Evolutionary conservation across 2,329 filamentous ascomycete species (phyloP), one percentile per base, ranked within the genome.

Genomic region (Talaromyces sp.): DNA sequence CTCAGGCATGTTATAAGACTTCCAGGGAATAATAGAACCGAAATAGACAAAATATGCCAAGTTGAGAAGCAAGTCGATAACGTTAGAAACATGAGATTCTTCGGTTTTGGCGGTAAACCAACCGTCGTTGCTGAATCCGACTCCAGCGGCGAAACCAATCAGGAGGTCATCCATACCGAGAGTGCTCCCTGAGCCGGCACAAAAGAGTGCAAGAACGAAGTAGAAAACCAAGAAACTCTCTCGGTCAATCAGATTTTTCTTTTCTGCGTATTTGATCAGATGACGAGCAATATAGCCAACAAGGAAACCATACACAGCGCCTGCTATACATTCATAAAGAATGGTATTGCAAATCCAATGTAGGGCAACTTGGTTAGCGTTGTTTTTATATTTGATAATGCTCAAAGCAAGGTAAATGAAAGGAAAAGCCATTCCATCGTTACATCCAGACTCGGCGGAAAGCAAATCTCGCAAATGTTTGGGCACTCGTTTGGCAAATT

Each of bases 31-130:
- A 76, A 99, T 97, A 62, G 95, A 92, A 62, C 95, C 95, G 69
- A 99, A 90, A 76, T 95, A 99, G 71, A 99, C 95, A 77, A 99
- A 99, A 79, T 98, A 99, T 2, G 94, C 87, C 87, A 99, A 86
- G 79, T 99, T 99, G 81, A 99, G 89, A 67, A 99, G 83, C 76
- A 99, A 80, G 83, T 99, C 95, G 74, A 99, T 99, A 75, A 99
- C 95, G 87, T 99, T 98, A 77, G 94, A 98, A 10, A 99, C 95
- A 76, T 98, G 95, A 0, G 95, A 94, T 78, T 99, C 95, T 75
- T 99, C 95, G 0, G 95, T 99, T 83, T 97, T 97, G 74, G 97
- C 91, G 16, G 91, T 91, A 73, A 99, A 99, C 95, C 95, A 99
- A 69, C 95, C 95, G 74, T 99, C 95, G 77, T 99, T 99, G 71